Conservation (phyloP, 306 rosid genomes). For the Trichosanthes cucumerina region DNA sequence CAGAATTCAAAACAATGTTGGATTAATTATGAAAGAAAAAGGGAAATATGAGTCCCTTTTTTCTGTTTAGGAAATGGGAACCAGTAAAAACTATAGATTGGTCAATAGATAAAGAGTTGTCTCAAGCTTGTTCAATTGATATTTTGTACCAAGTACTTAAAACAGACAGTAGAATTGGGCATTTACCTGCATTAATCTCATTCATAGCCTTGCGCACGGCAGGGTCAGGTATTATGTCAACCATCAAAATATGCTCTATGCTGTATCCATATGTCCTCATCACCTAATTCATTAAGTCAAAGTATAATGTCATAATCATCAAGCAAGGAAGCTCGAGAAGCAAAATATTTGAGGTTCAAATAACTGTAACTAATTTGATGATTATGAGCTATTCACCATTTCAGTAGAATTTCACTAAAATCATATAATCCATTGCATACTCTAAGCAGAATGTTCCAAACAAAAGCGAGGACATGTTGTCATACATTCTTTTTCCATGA, state of each 20-base stretch:
- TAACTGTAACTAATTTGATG: not conserved
- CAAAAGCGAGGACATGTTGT: not conserved
- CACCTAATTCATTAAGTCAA: constrained; percentile 38
- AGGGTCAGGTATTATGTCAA: constrained; percentile 80
- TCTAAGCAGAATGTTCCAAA: not conserved
- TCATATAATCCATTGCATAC: not conserved
- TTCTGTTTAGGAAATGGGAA: too few species aligned
- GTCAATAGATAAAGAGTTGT: not conserved
- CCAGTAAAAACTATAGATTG: not conserved
- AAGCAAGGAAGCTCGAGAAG: not conserved
- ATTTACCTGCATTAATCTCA: constrained; percentile 91
- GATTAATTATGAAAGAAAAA: not conserved
- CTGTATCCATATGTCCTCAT: constrained; percentile 78
- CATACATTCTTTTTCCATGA: too few species aligned
- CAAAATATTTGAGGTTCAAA: not conserved
- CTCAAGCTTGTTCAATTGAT: not conserved
- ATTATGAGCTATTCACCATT: not conserved
- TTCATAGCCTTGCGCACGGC: constrained; percentile 90
- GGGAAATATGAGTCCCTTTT: not conserved
- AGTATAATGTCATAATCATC: not conserved
- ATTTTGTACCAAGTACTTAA: not conserved
- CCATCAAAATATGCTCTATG: constrained; percentile 95
- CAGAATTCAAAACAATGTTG: not conserved
- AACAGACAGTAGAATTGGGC: not conserved
- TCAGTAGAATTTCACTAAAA: not conserved